Evolutionary conservation across 345 rosid genomes (phyloP).

Genomic region (Luvunga scandens): DNA sequence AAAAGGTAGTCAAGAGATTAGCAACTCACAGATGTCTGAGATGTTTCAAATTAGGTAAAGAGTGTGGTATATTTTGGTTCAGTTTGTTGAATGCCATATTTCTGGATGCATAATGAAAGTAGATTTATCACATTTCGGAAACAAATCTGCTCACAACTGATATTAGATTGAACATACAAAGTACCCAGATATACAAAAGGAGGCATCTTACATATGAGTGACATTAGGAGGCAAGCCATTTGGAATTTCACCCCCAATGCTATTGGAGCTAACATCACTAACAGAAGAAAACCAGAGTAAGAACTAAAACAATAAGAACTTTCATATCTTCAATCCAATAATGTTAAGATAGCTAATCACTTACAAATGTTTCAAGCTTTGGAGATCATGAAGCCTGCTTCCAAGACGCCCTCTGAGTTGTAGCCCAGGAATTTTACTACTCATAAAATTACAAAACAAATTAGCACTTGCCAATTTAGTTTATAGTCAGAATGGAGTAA

Average conservation of each 20-base stretch:
- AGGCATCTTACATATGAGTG: slow-evolving; percentile 65
- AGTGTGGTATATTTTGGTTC: slow-evolving; percentile 60
- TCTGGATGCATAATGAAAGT: slow-evolving; percentile 35
- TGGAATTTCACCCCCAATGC: slow-evolving; percentile 72
- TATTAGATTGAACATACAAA: not conserved
- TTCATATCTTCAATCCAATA: not conserved
- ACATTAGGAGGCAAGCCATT: slow-evolving; percentile 67
- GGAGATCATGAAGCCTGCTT: slow-evolving; percentile 64
- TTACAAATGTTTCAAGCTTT: slow-evolving; percentile 66
- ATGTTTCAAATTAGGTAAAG: slow-evolving; percentile 51
- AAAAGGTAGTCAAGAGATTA: slow-evolving; percentile 7
- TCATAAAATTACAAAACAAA: slow-evolving; percentile 12
- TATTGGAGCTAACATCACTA: slow-evolving; percentile 82
- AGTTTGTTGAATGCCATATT: slow-evolving; percentile 75
- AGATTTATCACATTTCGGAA: not conserved
- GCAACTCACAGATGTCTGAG: slow-evolving; percentile 66
- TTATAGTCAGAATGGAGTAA: not conserved
- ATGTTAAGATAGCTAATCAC: slow-evolving; percentile 22
- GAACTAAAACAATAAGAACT: not conserved
- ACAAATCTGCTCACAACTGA: not conserved
- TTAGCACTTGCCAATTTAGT: not conserved
- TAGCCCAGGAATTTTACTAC: slow-evolving; percentile 57
- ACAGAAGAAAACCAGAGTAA: slow-evolving; percentile 18
- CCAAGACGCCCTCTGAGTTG: slow-evolving; percentile 69
- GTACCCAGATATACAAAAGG: slow-evolving; percentile 3